Evolutionary conservation across 1,284 basidiomycete species (phyloP), one percentile per base, ranked within the genome.

Genomic region (Melampsora americana): DNA sequence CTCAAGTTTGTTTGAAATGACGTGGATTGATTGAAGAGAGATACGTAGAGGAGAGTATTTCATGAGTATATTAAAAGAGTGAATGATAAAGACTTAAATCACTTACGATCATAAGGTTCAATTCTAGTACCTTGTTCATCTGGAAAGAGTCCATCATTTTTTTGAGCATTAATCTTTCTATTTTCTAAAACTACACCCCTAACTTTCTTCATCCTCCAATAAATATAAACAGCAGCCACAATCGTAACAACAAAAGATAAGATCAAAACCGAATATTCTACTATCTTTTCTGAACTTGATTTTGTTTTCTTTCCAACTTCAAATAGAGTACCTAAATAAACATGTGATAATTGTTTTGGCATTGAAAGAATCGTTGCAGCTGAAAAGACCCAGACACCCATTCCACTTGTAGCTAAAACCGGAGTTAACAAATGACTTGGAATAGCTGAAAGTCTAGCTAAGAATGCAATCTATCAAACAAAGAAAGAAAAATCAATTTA

Each of bases 261-360:
- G 2, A 16, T 59, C 6, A 70, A 11, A 11, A 70, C 69, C 0
- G 56, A 61, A 53, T 70, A 70, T 30, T 70, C 44, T 0, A 70
- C 39, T 0, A 44, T 26, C 12, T 18, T 39, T 30, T 53, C 39
- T 14, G 39, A 35, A 11, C 5, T n/a, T 18, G 56, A n/a, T 30
- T 59, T 35, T 26, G 11, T 12, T 39, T 23, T 20, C 12, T 16
- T 23, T 42, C 11, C 42, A 0, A 12, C 42, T 30, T 61, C 35
- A 46, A 80, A 80, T 46, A 78, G 50, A 6, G 77, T 78, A 26
- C 81, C 81, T n/a, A 82, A 70, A 70, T 79, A 82, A 18, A 82
- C 81, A 7, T 80, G 61, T 0, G 77, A 79, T 26, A 82, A 69
- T 73, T 84, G 83, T 73, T 84, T 84, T 0, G 84, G 84, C n/a